phyloP scores from a whole-genome alignment of 208 protist genomes.

The Borovskyia barvae region DNA sequence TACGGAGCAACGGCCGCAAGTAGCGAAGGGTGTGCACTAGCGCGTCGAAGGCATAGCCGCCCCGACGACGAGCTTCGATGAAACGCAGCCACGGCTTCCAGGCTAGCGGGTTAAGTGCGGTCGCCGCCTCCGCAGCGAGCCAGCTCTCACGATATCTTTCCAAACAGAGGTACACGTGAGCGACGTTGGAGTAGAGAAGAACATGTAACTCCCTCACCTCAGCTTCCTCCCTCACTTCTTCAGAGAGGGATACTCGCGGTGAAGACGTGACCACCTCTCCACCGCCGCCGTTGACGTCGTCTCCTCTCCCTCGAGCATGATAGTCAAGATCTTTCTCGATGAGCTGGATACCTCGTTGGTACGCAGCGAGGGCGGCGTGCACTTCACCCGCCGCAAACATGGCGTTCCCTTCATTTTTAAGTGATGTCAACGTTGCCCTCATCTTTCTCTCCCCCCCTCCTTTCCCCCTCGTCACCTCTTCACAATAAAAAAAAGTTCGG shows the following conservation, averaged over 20 bases:
- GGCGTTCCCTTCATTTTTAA: conserved; percentile 64
- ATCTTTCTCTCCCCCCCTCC: too few species aligned
- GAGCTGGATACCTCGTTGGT: conserved; percentile 31
- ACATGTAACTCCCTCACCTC: conserved; percentile 21
- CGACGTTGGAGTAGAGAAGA: conserved; percentile 71
- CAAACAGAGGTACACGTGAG: conserved; percentile 46
- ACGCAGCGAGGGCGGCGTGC: conserved; percentile 32
- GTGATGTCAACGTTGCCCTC: conserved; percentile 21
- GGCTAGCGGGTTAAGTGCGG: conserved; percentile 35
- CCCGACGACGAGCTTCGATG: conserved; percentile 52
- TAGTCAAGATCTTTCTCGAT: conserved; percentile 7
- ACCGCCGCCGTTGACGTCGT: not conserved
- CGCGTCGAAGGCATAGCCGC: conserved; percentile 72
- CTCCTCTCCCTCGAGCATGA: not conserved
- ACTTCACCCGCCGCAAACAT: conserved; percentile 39
- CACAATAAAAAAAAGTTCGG: too few species aligned
- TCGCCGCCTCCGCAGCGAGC: conserved; percentile 35
- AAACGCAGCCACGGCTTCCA: conserved; percentile 70
- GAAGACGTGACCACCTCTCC: too few species aligned
- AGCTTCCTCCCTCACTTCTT: too few species aligned
- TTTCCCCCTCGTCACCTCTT: too few species aligned
- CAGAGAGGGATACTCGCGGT: too few species aligned
- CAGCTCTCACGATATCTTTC: conserved; percentile 37
- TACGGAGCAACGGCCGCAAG: conserved; percentile 56
- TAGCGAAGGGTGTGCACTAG: conserved; percentile 61